These are phyloP conservation scores for Vaccinium macrocarpon DNA, from an alignment of 148 eudicot species.

Conservation along the genomic window DNA sequence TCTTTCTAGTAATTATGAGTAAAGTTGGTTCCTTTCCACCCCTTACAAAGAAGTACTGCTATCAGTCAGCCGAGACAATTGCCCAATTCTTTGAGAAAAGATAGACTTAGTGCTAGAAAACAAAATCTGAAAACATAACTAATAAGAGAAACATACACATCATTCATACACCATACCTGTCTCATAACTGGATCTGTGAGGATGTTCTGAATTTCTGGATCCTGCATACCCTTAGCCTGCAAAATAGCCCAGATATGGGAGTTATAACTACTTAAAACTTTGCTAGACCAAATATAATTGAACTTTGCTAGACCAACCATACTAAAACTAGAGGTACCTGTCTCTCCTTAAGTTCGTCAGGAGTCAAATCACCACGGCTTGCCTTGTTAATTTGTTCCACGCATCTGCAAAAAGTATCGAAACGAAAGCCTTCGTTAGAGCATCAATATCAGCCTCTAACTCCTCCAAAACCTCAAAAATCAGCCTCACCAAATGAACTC, in stretches of 20 bases:
- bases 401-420: constrained; percentile 48
- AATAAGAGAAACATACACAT: neutral
- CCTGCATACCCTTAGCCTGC: constrained; percentile 97
- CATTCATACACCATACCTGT: constrained; percentile 50
- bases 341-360: constrained; percentile 96
- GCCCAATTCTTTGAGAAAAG: neutral
- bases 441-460: too few species aligned
- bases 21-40: neutral
- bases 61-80: neutral
- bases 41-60: neutral
- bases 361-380: constrained; percentile 84
- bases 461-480: too few species aligned
- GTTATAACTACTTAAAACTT: neutral
- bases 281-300: neutral
- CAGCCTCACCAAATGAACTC: too few species aligned
- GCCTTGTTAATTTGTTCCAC: constrained; percentile 83
- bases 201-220: constrained; percentile 92
- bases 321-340: constrained; percentile 46
- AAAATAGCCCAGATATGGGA: constrained; percentile 6
- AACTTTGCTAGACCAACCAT: neutral
- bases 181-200: constrained; percentile 95
- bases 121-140: neutral
- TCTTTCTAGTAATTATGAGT: neutral
- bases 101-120: neutral
- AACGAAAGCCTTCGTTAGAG: neutral